phyloP scores from a whole-genome alignment of 495 filamentous ascomycete species.

The Niebla homalea region DNA sequence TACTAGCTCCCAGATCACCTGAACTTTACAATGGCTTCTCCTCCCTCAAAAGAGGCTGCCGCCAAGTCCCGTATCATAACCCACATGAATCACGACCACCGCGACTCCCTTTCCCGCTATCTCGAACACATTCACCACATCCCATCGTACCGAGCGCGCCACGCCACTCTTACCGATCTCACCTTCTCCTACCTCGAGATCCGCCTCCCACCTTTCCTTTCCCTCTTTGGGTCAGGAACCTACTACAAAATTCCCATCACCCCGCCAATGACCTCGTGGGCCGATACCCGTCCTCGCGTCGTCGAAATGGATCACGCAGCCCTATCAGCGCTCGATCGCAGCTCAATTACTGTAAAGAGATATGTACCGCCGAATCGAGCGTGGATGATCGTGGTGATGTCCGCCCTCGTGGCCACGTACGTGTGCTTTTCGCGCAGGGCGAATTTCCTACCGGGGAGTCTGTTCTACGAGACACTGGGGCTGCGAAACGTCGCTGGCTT shows the following conservation, averaged over 20 bases:
- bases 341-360: slow-evolving; percentile 40
- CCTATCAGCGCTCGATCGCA: slow-evolving; percentile 37
- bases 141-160: slow-evolving; percentile 30
- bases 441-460: slow-evolving; percentile 44
- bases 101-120: slow-evolving; percentile 50
- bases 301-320: slow-evolving; percentile 56
- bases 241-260: slow-evolving; percentile 41
- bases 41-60: slow-evolving; percentile 15
- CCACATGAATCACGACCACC: slow-evolving; percentile 75
- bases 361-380: slow-evolving; percentile 35
- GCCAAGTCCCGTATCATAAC: slow-evolving; percentile 50
- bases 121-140: slow-evolving; percentile 45
- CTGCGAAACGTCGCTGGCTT: slow-evolving; percentile 33
- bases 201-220: neutral
- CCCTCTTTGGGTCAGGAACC: neutral
- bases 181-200: slow-evolving; percentile 43
- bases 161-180: slow-evolving; percentile 47
- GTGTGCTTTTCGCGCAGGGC: slow-evolving; percentile 30
- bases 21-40: neutral
- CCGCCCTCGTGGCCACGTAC: slow-evolving; percentile 30
- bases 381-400: slow-evolving; percentile 30
- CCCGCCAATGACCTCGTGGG: slow-evolving; percentile 46
- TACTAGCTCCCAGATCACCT: neutral
- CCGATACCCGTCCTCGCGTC: slow-evolving; percentile 48
- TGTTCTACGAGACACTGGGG: slow-evolving; percentile 30